Base-by-base conservation (phyloP, 768 basidiomycete species). In the Suillus brevipes region DNA sequence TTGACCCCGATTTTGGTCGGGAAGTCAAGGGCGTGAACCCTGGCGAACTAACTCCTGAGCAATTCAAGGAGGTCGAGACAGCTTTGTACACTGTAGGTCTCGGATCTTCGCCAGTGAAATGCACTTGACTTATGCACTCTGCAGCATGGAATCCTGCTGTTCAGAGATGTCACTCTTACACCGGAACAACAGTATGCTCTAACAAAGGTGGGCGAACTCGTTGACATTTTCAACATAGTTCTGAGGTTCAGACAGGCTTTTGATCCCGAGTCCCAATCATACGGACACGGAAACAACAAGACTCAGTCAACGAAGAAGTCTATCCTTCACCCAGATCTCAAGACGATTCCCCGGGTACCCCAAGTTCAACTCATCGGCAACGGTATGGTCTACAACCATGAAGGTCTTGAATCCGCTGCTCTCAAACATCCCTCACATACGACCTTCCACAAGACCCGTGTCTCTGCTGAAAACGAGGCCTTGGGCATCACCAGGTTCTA, bases 301-400 rank as follows among this genome's bases (percentile, higher is more conserved):
- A 93, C 90, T 0, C 85, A 88, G 62, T 78, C 80, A 52, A 87
- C 88, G 25, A 84, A 83, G 70, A 89, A 89, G 71, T 94, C 93
- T 4, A 90, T 95, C 70, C 86, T 95, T 16, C 92, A 94, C 72
- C 91, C 93, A 0, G 91, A 95, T 74, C 85, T 95, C 70, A 96
- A 94, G 82, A 95, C 92, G 45, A 93, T 97, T 66, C 93, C 95
- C 1, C 84, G 89, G 28, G 88, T 91, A 1, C 92, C 92, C 1
- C 92, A 95, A 72, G 95, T 97, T 1, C 95, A 97, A 74, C 87
- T 96, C 62, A 95, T 96, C 72, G 94, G 94, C 9, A 95, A 95
- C 71, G 94, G 95, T 8, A 85, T 79, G 0, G 89, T 94, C 13
- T 88, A 88, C 70, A 78, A 90, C 73, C 89, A 94, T 79, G 90